Evolutionary conservation across 495 filamentous ascomycete species (phyloP), one percentile per base, ranked within the genome.

Genomic region (Cetradonia linearis): DNA sequence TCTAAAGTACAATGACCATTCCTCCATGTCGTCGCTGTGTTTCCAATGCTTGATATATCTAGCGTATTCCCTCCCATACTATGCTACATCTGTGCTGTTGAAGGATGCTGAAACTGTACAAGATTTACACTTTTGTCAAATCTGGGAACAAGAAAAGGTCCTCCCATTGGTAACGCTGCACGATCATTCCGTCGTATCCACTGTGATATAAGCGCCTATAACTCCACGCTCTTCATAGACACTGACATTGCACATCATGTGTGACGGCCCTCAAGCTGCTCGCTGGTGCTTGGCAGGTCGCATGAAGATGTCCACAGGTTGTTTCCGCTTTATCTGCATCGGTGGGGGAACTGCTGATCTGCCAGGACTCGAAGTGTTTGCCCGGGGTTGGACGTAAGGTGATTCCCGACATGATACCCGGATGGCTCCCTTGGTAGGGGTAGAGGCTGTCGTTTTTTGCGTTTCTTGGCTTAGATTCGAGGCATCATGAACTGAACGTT

Each of bases 301-400:
- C 64, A 68, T 66, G 55, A 68, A 68, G 13, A 59, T 49, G 38
- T 66, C 61, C 11, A 56, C 64, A 7, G 64, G 57, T 7, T 46
- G 49, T 50, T 66, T 68, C 8, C 30, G 52, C 56, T 61, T 63
- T 30, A 61, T 27, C 4, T 23, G 38, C 50, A 33, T 55, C 9
- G 36, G 16, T 27, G 48, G 37, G 47, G 33, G 49, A 42, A 28
- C 27, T 16, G 23, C 36, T 38, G 33, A 25, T 30, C 33, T 60
- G 37, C 37, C 55, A 10, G 59, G 59, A 14, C 59, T 61, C 20
- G 59, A 46, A 23, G 50, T 55, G 10, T 38, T 55, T 37, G 5
- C 49, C 18, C 38, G 34, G 6, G 38, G 31, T 36, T 36, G 11
- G 27, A 23, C n/a, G 18, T 46, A 42, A 34, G 59, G 52, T 16